Evolutionary conservation across 129 eudicot genomes (phyloP), one percentile per base, ranked within the genome.

Genomic region (Lonicera japonica): DNA sequence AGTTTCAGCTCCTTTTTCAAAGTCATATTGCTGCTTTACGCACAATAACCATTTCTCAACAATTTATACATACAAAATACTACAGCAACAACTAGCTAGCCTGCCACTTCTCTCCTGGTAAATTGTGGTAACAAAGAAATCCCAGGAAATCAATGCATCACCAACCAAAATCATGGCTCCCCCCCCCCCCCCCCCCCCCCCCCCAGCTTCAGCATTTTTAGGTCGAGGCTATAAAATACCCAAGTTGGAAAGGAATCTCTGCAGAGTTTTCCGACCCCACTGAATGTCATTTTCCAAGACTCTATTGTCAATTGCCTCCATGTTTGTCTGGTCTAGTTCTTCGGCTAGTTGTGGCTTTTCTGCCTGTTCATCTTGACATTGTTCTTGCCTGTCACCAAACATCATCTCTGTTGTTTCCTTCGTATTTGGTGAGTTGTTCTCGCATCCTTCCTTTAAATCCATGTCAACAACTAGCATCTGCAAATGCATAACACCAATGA

Each of bases 221-320:
- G 19, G 19, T 19, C 25, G 53, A 52, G 69, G 58, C 56, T 50
- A 64, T 8, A 12, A 11, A 16, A 79, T 54, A 13, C 79, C 77
- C 1, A 79, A 56, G 29, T 18, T 61, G 7, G 25, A 54, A 11
- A 79, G 66, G 29, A 74, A 23, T 47, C 61, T 75, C 41, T 70
- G 70, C 50, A 79, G 62, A 20, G 76, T 60, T 58, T 67, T 63
- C 38, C 57, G 62, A 12, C 74, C 77, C 84, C 84, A 73, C 60
- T 67, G 67, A 43, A 66, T 46, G 54, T 79, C 71, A 15, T 24
- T 39, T 65, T 69, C 69, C 39, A 34, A 21, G 36, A 29, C 36
- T 1, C 36, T 6, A 29, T 29, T 29, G 36, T 29, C 6, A 29
- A 6, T 8, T 46, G 65, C 43, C 29, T 19, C 21, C 16, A 36